These are phyloP conservation scores for Gamsiella multidivaricata DNA, from an alignment of 192 early-diverging fungal genomes.

Conservation along the genomic window DNA sequence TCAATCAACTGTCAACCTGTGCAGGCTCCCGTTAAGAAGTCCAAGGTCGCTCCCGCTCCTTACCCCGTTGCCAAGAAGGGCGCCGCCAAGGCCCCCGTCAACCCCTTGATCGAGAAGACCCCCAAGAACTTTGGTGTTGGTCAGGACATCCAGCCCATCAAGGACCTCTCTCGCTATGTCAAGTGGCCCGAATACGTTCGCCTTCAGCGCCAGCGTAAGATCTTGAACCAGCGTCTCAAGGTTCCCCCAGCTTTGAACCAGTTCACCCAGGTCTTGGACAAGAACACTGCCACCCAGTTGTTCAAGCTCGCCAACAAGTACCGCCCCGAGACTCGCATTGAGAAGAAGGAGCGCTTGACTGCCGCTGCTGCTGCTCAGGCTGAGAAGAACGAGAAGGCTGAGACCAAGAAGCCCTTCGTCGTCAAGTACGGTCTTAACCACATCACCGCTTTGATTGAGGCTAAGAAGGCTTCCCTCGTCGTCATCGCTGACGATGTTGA, in stretches of 20 bases:
- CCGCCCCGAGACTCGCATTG: conserved; percentile 96
- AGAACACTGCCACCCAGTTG: conserved; percentile 98
- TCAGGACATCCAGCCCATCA: conserved; percentile 95
- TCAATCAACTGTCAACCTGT: not conserved
- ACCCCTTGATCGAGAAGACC: conserved; percentile 95
- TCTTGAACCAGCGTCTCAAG: conserved; percentile 98
- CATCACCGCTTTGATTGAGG: conserved; percentile 96
- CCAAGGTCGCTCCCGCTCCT: conserved; percentile 94
- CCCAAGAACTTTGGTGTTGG: conserved; percentile 97
- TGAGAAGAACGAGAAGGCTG: conserved; percentile 84
- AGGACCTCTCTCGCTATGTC: conserved; percentile 96
- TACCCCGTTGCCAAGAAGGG: conserved; percentile 79
- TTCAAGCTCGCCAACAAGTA: conserved; percentile 99
- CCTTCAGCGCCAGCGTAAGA: conserved; percentile 98
- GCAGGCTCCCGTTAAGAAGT: conserved; percentile 64
- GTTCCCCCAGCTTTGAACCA: conserved; percentile 99
- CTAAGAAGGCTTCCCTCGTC: conserved; percentile 99
- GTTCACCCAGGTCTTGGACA: conserved; percentile 97
- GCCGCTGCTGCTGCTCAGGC: conserved; percentile 90
- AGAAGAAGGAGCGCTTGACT: conserved; percentile 95
- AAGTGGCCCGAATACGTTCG: conserved; percentile 99
- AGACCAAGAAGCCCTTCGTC: conserved; percentile 91
- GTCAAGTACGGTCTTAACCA: conserved; percentile 99
- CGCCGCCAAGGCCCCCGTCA: conserved; percentile 73
- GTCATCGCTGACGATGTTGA: conserved; percentile 99